Conservation (phyloP, 441 rosid genomes). For the Euphorbia corollata region DNA sequence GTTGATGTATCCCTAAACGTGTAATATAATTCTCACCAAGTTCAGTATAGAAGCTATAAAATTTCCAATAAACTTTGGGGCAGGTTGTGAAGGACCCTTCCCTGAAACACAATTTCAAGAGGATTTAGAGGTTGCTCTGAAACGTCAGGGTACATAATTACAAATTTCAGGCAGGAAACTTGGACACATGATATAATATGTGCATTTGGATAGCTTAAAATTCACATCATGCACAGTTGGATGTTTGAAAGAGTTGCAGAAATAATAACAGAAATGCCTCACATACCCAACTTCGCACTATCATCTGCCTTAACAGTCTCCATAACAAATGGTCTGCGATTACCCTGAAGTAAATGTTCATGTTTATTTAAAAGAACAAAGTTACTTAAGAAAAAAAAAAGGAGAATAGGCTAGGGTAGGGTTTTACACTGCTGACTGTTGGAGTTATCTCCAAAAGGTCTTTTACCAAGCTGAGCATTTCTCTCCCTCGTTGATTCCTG, state of each 20-base stretch:
- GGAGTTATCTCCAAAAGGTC: slow-evolving; percentile 76
- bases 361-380: background rate
- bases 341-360: slow-evolving; percentile 45
- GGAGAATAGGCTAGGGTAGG: slow-evolving; percentile 16
- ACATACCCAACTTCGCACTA: slow-evolving; percentile 71
- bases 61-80: slow-evolving; percentile 72
- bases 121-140: background rate
- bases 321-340: slow-evolving; percentile 75
- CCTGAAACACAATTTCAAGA: slow-evolving; percentile 34
- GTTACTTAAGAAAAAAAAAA: slow-evolving; percentile 1
- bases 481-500: slow-evolving; percentile 83
- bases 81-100: slow-evolving; percentile 84
- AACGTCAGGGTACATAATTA: background rate
- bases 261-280: slow-evolving; percentile 6
- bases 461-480: slow-evolving; percentile 76
- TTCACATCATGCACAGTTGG: background rate
- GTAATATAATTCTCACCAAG: slow-evolving; percentile 45
- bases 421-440: slow-evolving; percentile 63
- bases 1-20: slow-evolving; percentile 11
- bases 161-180: no score
- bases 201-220: background rate
- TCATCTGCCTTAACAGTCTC: slow-evolving; percentile 96
- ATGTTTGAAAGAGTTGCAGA: background rate
- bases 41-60: slow-evolving; percentile 65
- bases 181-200: no score